phyloP scores from a whole-genome alignment of 306 rosid genomes.

The Sechiopsis laciniata region DNA sequence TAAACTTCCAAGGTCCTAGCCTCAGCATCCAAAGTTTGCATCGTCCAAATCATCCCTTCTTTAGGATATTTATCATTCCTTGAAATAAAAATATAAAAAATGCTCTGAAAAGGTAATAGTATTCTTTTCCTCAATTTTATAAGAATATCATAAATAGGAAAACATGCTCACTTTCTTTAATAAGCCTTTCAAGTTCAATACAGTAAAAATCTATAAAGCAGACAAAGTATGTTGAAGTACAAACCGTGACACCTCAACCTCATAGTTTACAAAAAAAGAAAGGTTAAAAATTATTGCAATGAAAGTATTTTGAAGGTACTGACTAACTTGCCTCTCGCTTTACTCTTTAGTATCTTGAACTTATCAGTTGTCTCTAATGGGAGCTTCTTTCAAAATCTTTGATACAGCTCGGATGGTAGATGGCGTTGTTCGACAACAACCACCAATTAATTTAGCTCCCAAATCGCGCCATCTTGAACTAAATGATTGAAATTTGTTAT shows the following conservation, averaged over 20 bases:
- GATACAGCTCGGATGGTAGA: slow-evolving; percentile 27
- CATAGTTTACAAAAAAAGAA: background rate
- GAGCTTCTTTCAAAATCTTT: slow-evolving; percentile 18
- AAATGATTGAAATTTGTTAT: slow-evolving; percentile 46
- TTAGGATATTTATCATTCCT: slow-evolving; percentile 6
- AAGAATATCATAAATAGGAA: background rate
- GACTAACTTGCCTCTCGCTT: slow-evolving; percentile 13
- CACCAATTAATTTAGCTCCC: slow-evolving; percentile 79
- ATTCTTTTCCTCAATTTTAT: background rate
- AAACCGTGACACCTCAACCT: slow-evolving; percentile 1
- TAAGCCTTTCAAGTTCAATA: background rate
- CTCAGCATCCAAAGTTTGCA: slow-evolving; percentile 19
- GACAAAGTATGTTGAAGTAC: background rate
- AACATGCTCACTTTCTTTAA: background rate
- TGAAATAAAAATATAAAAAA: background rate
- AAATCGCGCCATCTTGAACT: slow-evolving; percentile 64
- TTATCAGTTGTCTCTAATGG: background rate
- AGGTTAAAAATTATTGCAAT: slow-evolving; percentile 6
- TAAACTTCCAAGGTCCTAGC: slow-evolving; percentile 15
- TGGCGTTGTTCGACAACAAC: slow-evolving; percentile 89
- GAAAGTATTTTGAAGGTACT: background rate
- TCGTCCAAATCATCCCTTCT: background rate
- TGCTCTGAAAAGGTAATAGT: background rate
- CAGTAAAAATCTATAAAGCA: background rate
- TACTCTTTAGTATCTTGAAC: background rate